phyloP scores from a whole-genome alignment of 2,329 filamentous ascomycete species.

The Aspergillus flavus region DNA sequence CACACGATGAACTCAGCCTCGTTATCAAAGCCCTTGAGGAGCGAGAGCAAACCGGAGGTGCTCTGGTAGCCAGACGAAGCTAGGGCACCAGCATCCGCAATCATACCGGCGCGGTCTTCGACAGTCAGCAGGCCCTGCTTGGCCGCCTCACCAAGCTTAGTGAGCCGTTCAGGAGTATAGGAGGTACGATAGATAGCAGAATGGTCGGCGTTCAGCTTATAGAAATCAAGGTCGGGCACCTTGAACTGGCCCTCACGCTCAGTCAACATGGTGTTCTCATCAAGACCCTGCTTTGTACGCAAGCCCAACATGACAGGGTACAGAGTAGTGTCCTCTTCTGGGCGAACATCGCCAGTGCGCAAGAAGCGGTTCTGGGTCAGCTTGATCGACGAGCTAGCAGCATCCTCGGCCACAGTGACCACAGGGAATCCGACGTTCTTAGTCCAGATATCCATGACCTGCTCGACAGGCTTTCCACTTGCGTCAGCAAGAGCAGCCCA shows the following conservation, averaged over 20 bases:
- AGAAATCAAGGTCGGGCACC: slow-evolving; percentile 80
- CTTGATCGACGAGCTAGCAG: slow-evolving; percentile 71
- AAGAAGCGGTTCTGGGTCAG: slow-evolving; percentile 96
- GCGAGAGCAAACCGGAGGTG: slow-evolving; percentile 82
- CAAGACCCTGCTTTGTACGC: slow-evolving; percentile 78
- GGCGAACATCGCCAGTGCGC: slow-evolving; percentile 87
- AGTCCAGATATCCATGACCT: slow-evolving; percentile 95
- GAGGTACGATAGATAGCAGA: slow-evolving; percentile 89
- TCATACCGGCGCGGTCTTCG: slow-evolving; percentile 92
- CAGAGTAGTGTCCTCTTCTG: slow-evolving; percentile 84
- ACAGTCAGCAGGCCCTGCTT: slow-evolving; percentile 78
- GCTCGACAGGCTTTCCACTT: slow-evolving; percentile 85
- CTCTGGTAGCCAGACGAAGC: slow-evolving; percentile 90
- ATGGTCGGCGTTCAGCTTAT: slow-evolving; percentile 95
- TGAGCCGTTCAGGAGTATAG: slow-evolving; percentile 79
- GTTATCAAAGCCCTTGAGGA: slow-evolving; percentile 78
- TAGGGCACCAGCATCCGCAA: slow-evolving; percentile 87
- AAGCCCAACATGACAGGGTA: slow-evolving; percentile 90
- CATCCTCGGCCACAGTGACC: slow-evolving; percentile 78
- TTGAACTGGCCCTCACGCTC: slow-evolving; percentile 77
- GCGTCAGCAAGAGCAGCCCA: slow-evolving; percentile 87
- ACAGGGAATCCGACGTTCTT: slow-evolving; percentile 95
- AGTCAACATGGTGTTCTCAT: slow-evolving; percentile 72
- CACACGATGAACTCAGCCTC: slow-evolving; percentile 92
- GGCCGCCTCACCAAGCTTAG: slow-evolving; percentile 85